These are phyloP conservation scores for Ehretia macrophylla DNA, from an alignment of 257 asterid species.

Conservation along the genomic window DNA sequence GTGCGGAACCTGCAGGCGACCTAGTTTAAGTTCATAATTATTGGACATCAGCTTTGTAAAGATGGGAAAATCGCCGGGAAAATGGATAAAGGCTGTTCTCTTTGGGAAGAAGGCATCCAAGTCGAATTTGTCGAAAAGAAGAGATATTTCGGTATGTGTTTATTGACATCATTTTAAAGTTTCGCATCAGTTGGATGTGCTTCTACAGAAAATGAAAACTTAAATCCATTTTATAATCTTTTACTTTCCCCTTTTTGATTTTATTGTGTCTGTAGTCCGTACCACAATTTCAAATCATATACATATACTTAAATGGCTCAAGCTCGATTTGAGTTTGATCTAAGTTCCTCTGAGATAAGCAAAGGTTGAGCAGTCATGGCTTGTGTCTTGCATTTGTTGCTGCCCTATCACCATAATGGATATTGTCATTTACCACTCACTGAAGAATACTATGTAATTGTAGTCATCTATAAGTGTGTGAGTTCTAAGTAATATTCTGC, in stretches of 20 bases:
- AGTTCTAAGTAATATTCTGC: background rate
- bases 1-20: background rate
- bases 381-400: too few species aligned
- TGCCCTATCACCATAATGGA: too few species aligned
- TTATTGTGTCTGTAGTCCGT: too few species aligned
- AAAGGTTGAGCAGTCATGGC: too few species aligned
- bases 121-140: slow-evolving; percentile 32
- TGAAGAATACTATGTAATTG: too few species aligned
- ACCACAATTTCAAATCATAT: too few species aligned
- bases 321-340: too few species aligned
- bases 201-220: background rate
- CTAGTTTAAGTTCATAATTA: background rate
- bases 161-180: background rate
- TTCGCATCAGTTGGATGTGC: background rate
- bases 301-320: too few species aligned
- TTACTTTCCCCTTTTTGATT: too few species aligned
- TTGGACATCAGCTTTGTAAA: slow-evolving; percentile 4
- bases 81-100: slow-evolving; percentile 54
- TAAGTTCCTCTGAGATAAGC: too few species aligned
- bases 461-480: background rate
- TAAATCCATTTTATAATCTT: too few species aligned
- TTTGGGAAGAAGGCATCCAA: slow-evolving; percentile 45
- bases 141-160: slow-evolving; percentile 25
- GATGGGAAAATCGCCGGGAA: slow-evolving; percentile 75
- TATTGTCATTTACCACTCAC: too few species aligned